These are phyloP conservation scores for Parascedosporium putredinis DNA, from an alignment of 2,329 filamentous ascomycete species.

Conservation along the genomic window DNA sequence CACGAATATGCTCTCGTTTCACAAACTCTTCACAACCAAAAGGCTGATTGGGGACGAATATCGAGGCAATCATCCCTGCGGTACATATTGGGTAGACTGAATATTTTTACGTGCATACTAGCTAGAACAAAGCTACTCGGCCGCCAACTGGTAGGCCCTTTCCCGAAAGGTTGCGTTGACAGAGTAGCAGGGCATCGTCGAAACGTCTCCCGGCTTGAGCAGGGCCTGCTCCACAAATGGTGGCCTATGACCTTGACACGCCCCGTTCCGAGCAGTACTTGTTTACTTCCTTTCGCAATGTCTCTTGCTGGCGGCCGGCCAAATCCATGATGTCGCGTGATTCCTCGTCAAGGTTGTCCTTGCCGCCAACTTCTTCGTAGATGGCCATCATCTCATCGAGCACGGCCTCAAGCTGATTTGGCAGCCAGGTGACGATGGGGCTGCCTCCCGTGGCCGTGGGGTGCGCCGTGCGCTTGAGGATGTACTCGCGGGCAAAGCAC, in stretches of 20 bases:
- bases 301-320: constrained; percentile 52
- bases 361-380: constrained; percentile 34
- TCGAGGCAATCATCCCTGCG: too few relatives aligned
- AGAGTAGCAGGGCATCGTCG: too few relatives aligned
- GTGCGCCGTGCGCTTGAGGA: constrained; percentile 65
- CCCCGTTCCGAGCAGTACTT: constrained; percentile 61
- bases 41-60: too few relatives aligned
- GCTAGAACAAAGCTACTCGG: too few relatives aligned
- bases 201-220: neutral
- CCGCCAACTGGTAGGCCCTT: too few relatives aligned
- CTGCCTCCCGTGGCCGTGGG: constrained; percentile 72
- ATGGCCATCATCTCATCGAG: constrained; percentile 58
- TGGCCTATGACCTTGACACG: constrained; percentile 16
- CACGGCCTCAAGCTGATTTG: constrained; percentile 69
- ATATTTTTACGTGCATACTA: too few relatives aligned
- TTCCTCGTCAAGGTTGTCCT: constrained; percentile 31
- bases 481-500: constrained; percentile 79
- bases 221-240: neutral
- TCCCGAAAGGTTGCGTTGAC: too few relatives aligned
- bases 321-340: constrained; percentile 56
- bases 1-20: too few relatives aligned
- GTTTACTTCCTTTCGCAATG: constrained; percentile 60
- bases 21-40: too few relatives aligned
- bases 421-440: constrained; percentile 76
- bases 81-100: too few relatives aligned